phyloP scores from a whole-genome alignment of 164 flowering plant species.

The Paratinospora sagittata region DNA sequence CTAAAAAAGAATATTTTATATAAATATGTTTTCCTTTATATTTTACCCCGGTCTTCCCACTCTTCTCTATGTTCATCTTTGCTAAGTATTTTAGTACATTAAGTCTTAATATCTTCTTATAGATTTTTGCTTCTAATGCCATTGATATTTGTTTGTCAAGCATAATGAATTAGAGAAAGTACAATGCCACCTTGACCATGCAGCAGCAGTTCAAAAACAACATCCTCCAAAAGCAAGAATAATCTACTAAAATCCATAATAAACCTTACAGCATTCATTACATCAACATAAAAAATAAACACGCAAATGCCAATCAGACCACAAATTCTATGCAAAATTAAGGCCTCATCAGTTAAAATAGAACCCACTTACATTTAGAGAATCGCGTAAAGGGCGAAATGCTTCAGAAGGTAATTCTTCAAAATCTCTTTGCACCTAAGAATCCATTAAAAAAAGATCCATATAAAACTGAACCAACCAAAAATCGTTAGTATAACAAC shows the following conservation, averaged over 20 bases:
- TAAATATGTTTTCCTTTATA: too few species aligned
- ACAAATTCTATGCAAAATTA: background rate
- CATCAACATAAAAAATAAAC: background rate
- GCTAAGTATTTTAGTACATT: too few species aligned
- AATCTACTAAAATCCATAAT: background rate
- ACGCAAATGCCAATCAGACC: background rate
- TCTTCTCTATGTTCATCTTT: too few species aligned
- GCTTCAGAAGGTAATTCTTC: conserved; percentile 98
- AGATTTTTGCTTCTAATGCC: too few species aligned
- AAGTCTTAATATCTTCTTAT: too few species aligned
- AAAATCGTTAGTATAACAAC: background rate
- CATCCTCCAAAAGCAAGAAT: too few species aligned
- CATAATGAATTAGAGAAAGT: too few species aligned
- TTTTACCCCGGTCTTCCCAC: too few species aligned
- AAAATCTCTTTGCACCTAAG: conserved; percentile 90
- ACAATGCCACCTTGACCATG: too few species aligned
- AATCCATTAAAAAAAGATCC: conserved; percentile 3
- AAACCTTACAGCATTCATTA: background rate
- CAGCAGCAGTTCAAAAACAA: too few species aligned
- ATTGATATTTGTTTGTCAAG: too few species aligned
- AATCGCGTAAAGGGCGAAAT: conserved; percentile 84
- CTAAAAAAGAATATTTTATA: too few species aligned
- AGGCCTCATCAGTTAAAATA: background rate
- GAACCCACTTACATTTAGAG: conserved; percentile 63
- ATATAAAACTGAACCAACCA: background rate